Percentiles rank a stretch among this genome's conserved stretches.
Conservation (phyloP, 257 asterid genomes). For the Oldenlandia corymbosa region DNA sequence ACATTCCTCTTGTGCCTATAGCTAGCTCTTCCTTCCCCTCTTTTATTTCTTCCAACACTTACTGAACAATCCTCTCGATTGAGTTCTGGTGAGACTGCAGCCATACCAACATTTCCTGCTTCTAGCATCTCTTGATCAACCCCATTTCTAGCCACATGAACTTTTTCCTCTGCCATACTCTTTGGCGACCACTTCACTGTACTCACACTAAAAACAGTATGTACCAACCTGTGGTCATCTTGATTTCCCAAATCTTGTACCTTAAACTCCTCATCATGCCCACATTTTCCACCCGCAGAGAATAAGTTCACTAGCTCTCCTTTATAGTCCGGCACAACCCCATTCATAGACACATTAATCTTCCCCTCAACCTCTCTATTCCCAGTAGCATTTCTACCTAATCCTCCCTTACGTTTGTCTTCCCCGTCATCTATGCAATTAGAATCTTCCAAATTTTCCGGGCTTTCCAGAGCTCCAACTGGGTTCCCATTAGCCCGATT, state of each 20-base stretch:
- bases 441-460: conserved; percentile 2
- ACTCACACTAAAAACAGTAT: not conserved
- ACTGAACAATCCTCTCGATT: conserved; percentile 15
- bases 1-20: conserved; percentile 5
- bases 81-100: conserved; percentile 12
- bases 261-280: conserved; percentile 7
- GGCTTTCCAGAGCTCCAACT: conserved; percentile 1
- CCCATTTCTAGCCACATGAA: conserved; percentile 14
- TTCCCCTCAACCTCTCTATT: conserved; percentile 5
- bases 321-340: not conserved
- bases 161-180: conserved; percentile 16
- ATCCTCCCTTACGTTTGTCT: conserved; percentile 9
- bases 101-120: conserved; percentile 17
- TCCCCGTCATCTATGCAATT: conserved; percentile 10
- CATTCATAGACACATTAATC: not conserved
- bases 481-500: conserved; percentile 13
- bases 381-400: conserved; percentile 13
- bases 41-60: conserved; percentile 16
- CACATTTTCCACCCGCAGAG: conserved; percentile 10
- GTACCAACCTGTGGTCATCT: too few species aligned
- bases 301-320: conserved; percentile 4
- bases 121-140: conserved; percentile 11
- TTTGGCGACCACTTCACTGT: conserved; percentile 16
- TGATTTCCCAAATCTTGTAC: not conserved
- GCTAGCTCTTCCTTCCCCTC: conserved; percentile 13